A percentile compares a stretch with the other conserved stretches of the same genome.
phyloP scores from a whole-genome alignment of 495 filamentous ascomycete genomes.

The Delitschia confertaspora region DNA sequence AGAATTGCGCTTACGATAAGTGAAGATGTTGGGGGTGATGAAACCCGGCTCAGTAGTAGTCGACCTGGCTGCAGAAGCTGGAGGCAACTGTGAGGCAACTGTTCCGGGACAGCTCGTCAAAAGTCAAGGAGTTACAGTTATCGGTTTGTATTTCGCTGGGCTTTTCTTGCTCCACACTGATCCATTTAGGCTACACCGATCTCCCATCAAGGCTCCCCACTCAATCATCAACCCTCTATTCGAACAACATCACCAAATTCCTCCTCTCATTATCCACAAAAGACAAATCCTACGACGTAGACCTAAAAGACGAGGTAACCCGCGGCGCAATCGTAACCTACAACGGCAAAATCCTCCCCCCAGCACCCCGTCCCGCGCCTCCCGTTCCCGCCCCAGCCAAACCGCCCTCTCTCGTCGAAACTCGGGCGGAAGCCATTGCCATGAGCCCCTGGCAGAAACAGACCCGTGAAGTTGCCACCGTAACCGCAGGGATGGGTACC shows the following conservation, averaged over 20 bases:
- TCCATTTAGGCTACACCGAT: slow-evolving; percentile 60
- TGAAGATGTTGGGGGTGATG: slow-evolving; percentile 67
- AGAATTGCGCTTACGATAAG: neutral
- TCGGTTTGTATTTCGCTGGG: slow-evolving; percentile 42
- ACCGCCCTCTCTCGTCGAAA: slow-evolving; percentile 41
- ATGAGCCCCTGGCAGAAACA: slow-evolving; percentile 70
- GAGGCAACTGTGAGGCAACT: slow-evolving; percentile 72
- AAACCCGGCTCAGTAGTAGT: slow-evolving; percentile 74
- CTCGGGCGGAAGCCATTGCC: slow-evolving; percentile 45
- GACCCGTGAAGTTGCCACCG: slow-evolving; percentile 56
- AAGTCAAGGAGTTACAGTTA: slow-evolving; percentile 68
- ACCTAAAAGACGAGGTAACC: slow-evolving; percentile 70
- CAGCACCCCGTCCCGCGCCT: slow-evolving; percentile 60
- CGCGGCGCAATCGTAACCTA: slow-evolving; percentile 69
- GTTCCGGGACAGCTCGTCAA: slow-evolving; percentile 55
- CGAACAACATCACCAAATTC: slow-evolving; percentile 79
- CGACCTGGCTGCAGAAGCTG: slow-evolving; percentile 71
- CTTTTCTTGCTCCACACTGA: neutral
- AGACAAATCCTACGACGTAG: slow-evolving; percentile 61
- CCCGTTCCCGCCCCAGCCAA: slow-evolving; percentile 49
- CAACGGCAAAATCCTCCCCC: slow-evolving; percentile 62
- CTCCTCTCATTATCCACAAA: slow-evolving; percentile 67
- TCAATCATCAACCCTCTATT: slow-evolving; percentile 73
- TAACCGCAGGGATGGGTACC: slow-evolving; percentile 65
- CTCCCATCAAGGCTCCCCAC: slow-evolving; percentile 70